Base-by-base conservation (phyloP, 495 filamentous ascomycete genomes). In the Sphaerosporella brunnea region DNA sequence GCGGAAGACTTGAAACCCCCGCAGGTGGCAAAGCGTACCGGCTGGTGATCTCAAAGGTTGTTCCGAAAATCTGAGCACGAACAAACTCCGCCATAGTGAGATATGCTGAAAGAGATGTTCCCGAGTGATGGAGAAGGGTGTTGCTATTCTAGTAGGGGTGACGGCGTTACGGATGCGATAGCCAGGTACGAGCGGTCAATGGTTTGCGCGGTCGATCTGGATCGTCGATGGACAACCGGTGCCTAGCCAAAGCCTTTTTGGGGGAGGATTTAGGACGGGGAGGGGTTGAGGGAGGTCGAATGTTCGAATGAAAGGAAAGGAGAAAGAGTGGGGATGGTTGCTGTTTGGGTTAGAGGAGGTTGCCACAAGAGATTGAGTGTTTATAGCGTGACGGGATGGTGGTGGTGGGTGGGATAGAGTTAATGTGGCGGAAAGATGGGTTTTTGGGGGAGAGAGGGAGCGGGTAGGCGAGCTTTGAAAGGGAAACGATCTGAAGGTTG, bases 11-110 rank as follows among this genome's bases (percentile, higher is more conserved):
- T n/a, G 18, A 10, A 3, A 40, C 2, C n/a, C 15, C 10, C 7
- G 20, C 28, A 37, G 38, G 21, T 1, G 10, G 21, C 10, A 21
- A 23, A 10, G 50, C 68, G 56, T 74, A 94, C 87, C 90, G 80
- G 71, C 88, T 95, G 52, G 90, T 97, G 68, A 97, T 97, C 74
- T 97, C 90, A 60, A 97, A 97, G 53, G 90, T 95, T 43, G 92
- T 96, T 64, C 90, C 92, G 63, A 97, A 97, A 65, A 97, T 96
- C 77, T 94, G 85, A 61, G 90, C 87, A 64, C 90, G 82, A 58
- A 96, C 85, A 69, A 97, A 97, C 78, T 96, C 90, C 63, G 87
- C 87, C 87, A 95, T 37, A 32, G 28, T 32, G 28, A 13, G 7
- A 32, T 5, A 32, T 32, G 28, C 28, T 7, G 28, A 7, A 32